Evolutionary conservation across 2,329 filamentous ascomycete species (phyloP).

Genomic region (Aspergillus japonicus): DNA sequence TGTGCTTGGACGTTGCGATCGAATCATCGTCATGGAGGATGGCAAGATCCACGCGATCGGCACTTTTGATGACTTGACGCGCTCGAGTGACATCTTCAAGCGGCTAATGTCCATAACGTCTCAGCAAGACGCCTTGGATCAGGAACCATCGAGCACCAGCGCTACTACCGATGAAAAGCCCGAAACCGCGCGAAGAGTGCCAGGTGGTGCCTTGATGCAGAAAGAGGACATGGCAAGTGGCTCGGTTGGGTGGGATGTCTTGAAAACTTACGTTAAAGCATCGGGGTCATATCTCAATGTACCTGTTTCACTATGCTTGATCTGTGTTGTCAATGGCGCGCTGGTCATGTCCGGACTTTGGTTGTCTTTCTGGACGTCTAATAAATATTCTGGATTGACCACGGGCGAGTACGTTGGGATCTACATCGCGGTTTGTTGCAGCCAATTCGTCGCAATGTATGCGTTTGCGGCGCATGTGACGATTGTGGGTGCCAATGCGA

Average conservation of each 20-base stretch:
- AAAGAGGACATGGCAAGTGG: constrained; percentile 62
- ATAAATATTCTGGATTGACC: constrained; percentile 64
- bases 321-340: constrained; percentile 72
- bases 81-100: constrained; percentile 72
- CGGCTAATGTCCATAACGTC: constrained; percentile 78
- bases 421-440: constrained; percentile 68
- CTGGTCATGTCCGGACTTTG: constrained; percentile 88
- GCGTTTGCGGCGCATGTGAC: constrained; percentile 75
- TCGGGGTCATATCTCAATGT: constrained; percentile 66
- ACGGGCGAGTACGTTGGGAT: constrained; percentile 68
- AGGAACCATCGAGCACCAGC: constrained; percentile 26
- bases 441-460: constrained; percentile 75
- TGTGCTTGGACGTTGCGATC: constrained; percentile 84
- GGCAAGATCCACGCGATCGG: constrained; percentile 82
- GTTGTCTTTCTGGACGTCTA: constrained; percentile 90
- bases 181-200: neutral
- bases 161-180: constrained; percentile 37
- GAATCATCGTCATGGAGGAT: constrained; percentile 89
- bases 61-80: constrained; percentile 86
- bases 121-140: constrained; percentile 49
- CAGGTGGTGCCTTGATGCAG: constrained; percentile 44
- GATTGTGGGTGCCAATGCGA: constrained; percentile 75
- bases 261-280: constrained; percentile 72
- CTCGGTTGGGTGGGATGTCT: constrained; percentile 78
- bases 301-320: constrained; percentile 60